Percentiles rank a stretch among this genome's conserved stretches.
Evolutionary conservation across 1,284 basidiomycete genomes (phyloP).

Genomic region (Apiotrichum gamsii): DNA sequence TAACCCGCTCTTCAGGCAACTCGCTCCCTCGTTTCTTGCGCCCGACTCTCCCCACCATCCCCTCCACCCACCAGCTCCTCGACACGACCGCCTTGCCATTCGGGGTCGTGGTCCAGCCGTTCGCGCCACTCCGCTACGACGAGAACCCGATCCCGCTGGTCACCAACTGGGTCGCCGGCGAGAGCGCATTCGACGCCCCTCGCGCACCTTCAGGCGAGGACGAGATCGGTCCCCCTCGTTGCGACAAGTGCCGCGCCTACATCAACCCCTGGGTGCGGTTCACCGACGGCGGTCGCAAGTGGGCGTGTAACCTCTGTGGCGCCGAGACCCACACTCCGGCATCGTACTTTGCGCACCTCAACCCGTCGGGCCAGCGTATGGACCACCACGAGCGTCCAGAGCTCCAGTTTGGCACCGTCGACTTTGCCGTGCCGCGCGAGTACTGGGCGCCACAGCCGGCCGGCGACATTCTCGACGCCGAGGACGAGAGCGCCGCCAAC

Average conservation of each 20-base stretch:
- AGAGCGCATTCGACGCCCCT: conserved; percentile 57
- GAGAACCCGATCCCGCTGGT: conserved; percentile 79
- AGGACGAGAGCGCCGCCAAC: conserved; percentile 52
- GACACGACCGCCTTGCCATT: conserved; percentile 78
- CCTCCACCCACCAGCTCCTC: conserved; percentile 71
- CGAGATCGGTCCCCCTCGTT: conserved; percentile 71
- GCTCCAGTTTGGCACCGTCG: conserved; percentile 83
- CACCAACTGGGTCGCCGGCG: conserved; percentile 42
- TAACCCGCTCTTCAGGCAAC: conserved; percentile 52
- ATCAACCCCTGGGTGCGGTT: conserved; percentile 93
- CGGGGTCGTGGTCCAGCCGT: conserved; percentile 81
- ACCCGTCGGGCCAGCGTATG: conserved; percentile 69
- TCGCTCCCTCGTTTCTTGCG: conserved; percentile 63
- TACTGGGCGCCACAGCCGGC: conserved; percentile 72
- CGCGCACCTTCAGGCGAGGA: conserved; percentile 56
- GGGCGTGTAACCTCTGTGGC: conserved; percentile 89
- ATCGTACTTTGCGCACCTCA: conserved; percentile 82
- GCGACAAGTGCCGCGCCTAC: conserved; percentile 80
- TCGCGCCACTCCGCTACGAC: conserved; percentile 71
- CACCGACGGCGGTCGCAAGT: conserved; percentile 74
- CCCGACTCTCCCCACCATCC: conserved; percentile 65
- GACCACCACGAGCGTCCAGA: conserved; percentile 82
- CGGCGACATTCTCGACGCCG: conserved; percentile 52
- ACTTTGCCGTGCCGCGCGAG: conserved; percentile 75
- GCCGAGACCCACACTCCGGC: conserved; percentile 73